phyloP scores from a whole-genome alignment of 2,329 filamentous ascomycete genomes.

The Orbilia blumenaviensis region DNA sequence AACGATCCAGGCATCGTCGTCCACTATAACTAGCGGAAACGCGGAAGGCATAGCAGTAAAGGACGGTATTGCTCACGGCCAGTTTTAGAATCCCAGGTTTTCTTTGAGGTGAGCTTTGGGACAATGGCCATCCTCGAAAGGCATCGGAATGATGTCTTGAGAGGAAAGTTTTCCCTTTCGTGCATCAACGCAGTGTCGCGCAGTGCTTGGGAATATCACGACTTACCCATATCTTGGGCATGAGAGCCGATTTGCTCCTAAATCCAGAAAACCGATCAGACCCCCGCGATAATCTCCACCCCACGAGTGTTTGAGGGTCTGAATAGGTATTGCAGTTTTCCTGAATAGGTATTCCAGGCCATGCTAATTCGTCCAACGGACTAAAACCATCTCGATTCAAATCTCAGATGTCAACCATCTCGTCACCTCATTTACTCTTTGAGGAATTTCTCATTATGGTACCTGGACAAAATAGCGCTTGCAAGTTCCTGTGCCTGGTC shows the following conservation, averaged over 20 bases:
- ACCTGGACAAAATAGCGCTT: constrained; percentile 17
- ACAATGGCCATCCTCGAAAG: too few relatives aligned
- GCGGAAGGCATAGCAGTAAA: too few relatives aligned
- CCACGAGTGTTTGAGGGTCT: background rate
- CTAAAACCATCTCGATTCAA: constrained; percentile 21
- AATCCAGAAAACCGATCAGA: constrained; percentile 15
- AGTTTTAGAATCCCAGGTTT: too few relatives aligned
- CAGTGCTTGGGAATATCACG: too few relatives aligned
- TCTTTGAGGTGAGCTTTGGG: too few relatives aligned
- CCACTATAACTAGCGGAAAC: too few relatives aligned
- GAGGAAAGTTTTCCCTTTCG: background rate
- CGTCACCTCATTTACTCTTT: constrained; percentile 1
- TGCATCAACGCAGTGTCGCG: too few relatives aligned
- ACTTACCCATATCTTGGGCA: background rate
- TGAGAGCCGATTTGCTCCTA: constrained; percentile 22
- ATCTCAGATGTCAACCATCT: constrained; percentile 12
- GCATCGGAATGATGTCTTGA: background rate
- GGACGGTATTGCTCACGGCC: too few relatives aligned
- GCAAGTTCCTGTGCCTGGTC: constrained; percentile 33
- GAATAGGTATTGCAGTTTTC: background rate
- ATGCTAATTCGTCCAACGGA: constrained; percentile 11
- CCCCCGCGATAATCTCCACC: constrained; percentile 15
- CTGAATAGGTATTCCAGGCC: background rate
- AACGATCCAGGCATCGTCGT: too few relatives aligned
- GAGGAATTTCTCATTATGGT: background rate